Conservation (phyloP, 768 basidiomycete genomes). For the Obba rivulosa region DNA sequence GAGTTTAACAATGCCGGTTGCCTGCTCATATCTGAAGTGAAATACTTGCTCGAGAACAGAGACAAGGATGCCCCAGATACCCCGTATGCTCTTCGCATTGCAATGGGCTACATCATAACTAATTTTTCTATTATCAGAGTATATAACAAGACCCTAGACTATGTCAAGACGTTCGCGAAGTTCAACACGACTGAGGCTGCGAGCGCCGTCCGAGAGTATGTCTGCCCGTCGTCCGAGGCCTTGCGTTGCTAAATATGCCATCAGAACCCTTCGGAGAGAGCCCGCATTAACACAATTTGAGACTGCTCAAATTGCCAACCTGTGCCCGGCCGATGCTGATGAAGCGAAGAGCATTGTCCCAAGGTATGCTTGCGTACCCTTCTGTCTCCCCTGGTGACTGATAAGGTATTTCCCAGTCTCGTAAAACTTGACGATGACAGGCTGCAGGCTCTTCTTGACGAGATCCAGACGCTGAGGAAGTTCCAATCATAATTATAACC, state of each 20-base stretch:
- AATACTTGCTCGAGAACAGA: conserved; percentile 81
- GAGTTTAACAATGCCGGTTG: conserved; percentile 93
- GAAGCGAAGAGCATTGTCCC: conserved; percentile 91
- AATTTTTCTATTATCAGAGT: conserved; percentile 43
- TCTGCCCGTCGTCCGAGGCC: background rate
- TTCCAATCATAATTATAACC: conserved; percentile 84
- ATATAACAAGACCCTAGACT: conserved; percentile 89
- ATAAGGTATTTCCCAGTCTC: conserved; percentile 40
- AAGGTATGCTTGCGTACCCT: conserved; percentile 43
- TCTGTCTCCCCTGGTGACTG: background rate
- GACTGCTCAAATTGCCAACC: conserved; percentile 87
- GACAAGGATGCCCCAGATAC: conserved; percentile 87
- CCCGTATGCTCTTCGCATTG: conserved; percentile 56
- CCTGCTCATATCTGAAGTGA: conserved; percentile 87
- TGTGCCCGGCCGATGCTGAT: conserved; percentile 83
- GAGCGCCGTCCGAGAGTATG: conserved; percentile 82
- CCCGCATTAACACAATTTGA: conserved; percentile 83
- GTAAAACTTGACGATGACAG: conserved; percentile 86
- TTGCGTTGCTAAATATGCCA: background rate
- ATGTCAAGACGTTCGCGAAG: conserved; percentile 87
- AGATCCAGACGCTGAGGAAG: conserved; percentile 87
- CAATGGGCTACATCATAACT: background rate
- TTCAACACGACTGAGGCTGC: conserved; percentile 84
- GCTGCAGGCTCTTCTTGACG: conserved; percentile 75
- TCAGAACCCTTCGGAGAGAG: conserved; percentile 73